Percentiles rank a stretch among this genome's conserved stretches.
Conservation (phyloP, 2,329 filamentous ascomycete species). For the Chalara sp. region DNA sequence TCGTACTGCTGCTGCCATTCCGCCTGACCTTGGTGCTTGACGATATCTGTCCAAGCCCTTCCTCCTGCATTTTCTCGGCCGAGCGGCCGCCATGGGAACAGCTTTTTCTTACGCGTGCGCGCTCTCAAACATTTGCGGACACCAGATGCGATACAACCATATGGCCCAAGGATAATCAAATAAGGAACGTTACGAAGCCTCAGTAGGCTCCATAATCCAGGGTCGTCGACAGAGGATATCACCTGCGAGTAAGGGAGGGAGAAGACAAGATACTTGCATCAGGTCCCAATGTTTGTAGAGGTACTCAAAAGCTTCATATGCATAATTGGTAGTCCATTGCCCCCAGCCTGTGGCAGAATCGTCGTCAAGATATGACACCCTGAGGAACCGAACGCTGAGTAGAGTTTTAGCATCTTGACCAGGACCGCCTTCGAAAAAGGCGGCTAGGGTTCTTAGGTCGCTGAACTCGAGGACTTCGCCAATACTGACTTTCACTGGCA, state of each 20-base stretch:
- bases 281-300: conserved; percentile 6
- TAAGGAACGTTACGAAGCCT: conserved; percentile 12
- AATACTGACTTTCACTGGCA: conserved; percentile 10
- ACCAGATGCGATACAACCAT: no score
- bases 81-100: conserved; percentile 12
- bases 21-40: no score
- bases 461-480: conserved; percentile 10
- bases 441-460: no score
- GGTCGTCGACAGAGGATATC: conserved; percentile 13
- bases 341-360: conserved; percentile 2
- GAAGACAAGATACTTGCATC: conserved; percentile 4
- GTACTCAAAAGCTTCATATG: conserved; percentile 12
- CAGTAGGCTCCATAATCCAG: conserved; percentile 12
- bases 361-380: no score
- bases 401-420: no score
- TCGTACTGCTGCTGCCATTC: conserved; percentile 14
- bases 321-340: conserved; percentile 9
- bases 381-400: no score
- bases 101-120: conserved; percentile 10
- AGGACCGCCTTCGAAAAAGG: conserved; percentile 11
- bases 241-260: no score
- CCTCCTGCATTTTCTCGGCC: conserved; percentile 7
- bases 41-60: background rate
- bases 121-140: conserved; percentile 11
- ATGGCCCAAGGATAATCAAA: conserved; percentile 10